These are phyloP conservation scores for Peziza echinospora DNA, from an alignment of 495 filamentous ascomycete genomes.

Conservation along the genomic window DNA sequence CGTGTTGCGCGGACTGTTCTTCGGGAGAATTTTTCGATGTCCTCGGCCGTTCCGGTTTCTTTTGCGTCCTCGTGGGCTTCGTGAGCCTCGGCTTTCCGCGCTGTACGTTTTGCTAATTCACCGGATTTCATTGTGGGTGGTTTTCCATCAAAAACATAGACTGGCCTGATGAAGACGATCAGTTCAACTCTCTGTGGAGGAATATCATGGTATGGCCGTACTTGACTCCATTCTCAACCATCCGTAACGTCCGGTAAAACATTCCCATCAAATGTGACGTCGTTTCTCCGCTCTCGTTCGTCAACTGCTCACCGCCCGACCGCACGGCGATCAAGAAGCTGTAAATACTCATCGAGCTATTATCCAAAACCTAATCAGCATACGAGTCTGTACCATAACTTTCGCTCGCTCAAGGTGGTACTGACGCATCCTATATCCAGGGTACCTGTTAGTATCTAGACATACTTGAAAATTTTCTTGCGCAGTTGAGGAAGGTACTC, in stretches of 20 bases:
- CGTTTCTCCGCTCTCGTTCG: conserved; percentile 78
- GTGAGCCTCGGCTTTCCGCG: conserved; percentile 69
- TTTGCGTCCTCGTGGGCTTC: conserved; percentile 87
- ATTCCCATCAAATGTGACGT: conserved; percentile 97
- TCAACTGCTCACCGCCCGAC: conserved; percentile 87
- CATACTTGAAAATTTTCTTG: neutral
- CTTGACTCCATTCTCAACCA: conserved; percentile 97
- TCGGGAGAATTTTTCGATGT: conserved; percentile 93
- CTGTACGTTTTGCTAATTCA: conserved; percentile 80
- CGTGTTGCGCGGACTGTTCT: conserved; percentile 84
- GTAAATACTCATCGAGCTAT: conserved; percentile 95
- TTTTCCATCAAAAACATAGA: conserved; percentile 94
- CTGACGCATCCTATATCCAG: neutral
- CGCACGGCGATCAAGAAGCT: conserved; percentile 94
- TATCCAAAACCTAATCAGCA: conserved; percentile 15
- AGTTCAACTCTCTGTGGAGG: neutral
- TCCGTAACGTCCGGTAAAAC: conserved; percentile 96
- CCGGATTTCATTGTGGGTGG: conserved; percentile 94
- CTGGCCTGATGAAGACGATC: conserved; percentile 26
- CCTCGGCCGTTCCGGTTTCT: conserved; percentile 89
- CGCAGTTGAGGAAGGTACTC: conserved; percentile 39
- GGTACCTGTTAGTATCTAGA: neutral
- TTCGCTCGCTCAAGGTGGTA: neutral
- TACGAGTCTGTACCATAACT: no score
- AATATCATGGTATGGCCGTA: neutral